phyloP scores from a whole-genome alignment of 345 rosid genomes.

The Hevea brasiliensis region DNA sequence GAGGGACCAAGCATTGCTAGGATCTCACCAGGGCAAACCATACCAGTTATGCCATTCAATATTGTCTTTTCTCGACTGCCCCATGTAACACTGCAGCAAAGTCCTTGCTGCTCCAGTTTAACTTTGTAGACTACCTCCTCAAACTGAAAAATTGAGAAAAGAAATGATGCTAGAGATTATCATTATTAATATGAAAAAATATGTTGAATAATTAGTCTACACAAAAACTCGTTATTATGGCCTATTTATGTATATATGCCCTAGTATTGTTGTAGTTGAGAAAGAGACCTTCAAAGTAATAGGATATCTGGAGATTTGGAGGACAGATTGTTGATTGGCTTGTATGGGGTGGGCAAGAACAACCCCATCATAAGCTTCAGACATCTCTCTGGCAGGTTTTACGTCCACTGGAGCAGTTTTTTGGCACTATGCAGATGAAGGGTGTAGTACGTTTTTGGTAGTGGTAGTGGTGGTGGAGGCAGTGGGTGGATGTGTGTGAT shows the following conservation, averaged over 20 bases:
- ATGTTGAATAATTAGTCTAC: neutral
- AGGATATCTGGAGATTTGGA: slow-evolving; percentile 51
- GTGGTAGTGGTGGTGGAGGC: slow-evolving; percentile 9
- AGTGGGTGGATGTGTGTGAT: slow-evolving; percentile 9
- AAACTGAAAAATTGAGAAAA: slow-evolving; percentile 53
- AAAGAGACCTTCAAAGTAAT: slow-evolving; percentile 75
- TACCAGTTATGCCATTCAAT: slow-evolving; percentile 74
- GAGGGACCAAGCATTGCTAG: slow-evolving; percentile 98
- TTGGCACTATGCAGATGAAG: slow-evolving; percentile 44
- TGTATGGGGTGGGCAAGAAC: slow-evolving; percentile 43
- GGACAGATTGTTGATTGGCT: slow-evolving; percentile 42
- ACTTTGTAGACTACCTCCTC: slow-evolving; percentile 91
- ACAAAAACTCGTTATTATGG: neutral
- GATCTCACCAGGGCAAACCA: slow-evolving; percentile 88
- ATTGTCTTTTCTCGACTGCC: slow-evolving; percentile 70
- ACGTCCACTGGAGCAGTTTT: slow-evolving; percentile 37
- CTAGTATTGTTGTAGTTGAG: neutral
- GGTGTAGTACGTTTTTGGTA: slow-evolving; percentile 34
- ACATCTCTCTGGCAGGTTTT: slow-evolving; percentile 34
- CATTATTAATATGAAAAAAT: neutral
- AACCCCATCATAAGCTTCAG: slow-evolving; percentile 43
- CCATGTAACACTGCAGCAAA: slow-evolving; percentile 55
- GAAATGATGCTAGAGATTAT: neutral
- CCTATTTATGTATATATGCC: neutral
- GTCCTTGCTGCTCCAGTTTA: slow-evolving; percentile 54